A percentile compares a stretch with the other conserved stretches of the same genome.
Conservation (phyloP, 2,329 filamentous ascomycete species). For the Elsinoe necatrix region DNA sequence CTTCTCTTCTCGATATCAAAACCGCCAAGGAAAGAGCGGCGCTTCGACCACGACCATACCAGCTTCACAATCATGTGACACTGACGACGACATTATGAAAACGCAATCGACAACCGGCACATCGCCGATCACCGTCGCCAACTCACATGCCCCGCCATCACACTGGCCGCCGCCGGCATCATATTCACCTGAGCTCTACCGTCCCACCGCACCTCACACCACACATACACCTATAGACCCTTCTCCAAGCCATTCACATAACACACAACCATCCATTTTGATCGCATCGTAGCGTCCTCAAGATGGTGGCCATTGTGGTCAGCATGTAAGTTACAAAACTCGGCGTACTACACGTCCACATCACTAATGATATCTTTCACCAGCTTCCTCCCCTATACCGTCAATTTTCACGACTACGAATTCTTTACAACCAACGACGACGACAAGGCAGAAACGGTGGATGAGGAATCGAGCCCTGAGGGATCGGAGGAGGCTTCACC, state of each 20-base stretch:
- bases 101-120: neutral
- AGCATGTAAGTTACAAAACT: slow-evolving; percentile 25
- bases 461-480: neutral
- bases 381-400: slow-evolving; percentile 86
- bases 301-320: slow-evolving; percentile 18
- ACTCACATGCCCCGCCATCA: neutral
- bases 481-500: neutral
- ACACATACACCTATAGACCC: neutral
- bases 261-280: neutral
- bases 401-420: slow-evolving; percentile 60
- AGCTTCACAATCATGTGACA: neutral
- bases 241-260: neutral
- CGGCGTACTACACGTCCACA: neutral
- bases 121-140: neutral
- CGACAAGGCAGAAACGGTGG: neutral
- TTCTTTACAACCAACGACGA: neutral
- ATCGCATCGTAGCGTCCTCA: neutral
- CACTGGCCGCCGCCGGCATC: neutral
- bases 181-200: neutral
- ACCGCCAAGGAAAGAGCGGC: neutral
- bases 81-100: neutral
- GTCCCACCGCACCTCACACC: neutral
- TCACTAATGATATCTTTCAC: neutral
- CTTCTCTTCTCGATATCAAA: neutral
- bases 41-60: neutral